Percentiles rank a stretch among this genome's conserved stretches.
Conservation (phyloP, 2,329 filamentous ascomycete species). For the Pleurostoma richardsiae region DNA sequence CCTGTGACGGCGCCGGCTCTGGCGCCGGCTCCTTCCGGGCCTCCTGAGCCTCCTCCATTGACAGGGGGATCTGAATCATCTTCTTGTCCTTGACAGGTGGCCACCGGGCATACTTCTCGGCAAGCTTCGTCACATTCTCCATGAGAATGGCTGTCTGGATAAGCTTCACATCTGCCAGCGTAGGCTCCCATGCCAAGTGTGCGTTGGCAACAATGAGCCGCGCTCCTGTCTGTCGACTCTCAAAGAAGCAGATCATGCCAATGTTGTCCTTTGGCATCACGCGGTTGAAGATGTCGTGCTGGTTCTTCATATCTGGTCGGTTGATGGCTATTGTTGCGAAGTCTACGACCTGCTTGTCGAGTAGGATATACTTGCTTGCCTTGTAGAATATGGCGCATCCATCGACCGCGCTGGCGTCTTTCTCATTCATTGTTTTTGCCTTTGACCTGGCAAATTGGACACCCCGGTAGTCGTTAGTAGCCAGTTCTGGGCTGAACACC, state of each 20-base stretch:
- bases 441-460: constrained; percentile 89
- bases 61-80: constrained; percentile 38
- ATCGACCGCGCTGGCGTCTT: constrained; percentile 84
- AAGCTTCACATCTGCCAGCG: constrained; percentile 87
- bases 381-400: constrained; percentile 98
- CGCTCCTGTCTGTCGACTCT: constrained; percentile 85
- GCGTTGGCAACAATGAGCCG: constrained; percentile 90
- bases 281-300: constrained; percentile 96
- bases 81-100: constrained; percentile 79
- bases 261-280: constrained; percentile 99
- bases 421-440: constrained; percentile 86
- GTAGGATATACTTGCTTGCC: constrained; percentile 84
- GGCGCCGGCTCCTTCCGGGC: constrained; percentile 49
- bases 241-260: constrained; percentile 84
- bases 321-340: constrained; percentile 91
- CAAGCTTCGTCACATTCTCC: constrained; percentile 82
- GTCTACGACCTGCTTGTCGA: constrained; percentile 93
- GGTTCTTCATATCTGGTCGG: constrained; percentile 92
- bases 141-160: constrained; percentile 94
- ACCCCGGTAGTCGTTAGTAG: constrained; percentile 85
- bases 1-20: constrained; percentile 74
- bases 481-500: constrained; percentile 82
- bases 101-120: constrained; percentile 78
- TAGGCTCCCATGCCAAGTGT: constrained; percentile 92
- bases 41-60: constrained; percentile 31